Evolutionary conservation across 2,329 filamentous ascomycete species (phyloP).

Genomic region (Colletotrichum filicis): DNA sequence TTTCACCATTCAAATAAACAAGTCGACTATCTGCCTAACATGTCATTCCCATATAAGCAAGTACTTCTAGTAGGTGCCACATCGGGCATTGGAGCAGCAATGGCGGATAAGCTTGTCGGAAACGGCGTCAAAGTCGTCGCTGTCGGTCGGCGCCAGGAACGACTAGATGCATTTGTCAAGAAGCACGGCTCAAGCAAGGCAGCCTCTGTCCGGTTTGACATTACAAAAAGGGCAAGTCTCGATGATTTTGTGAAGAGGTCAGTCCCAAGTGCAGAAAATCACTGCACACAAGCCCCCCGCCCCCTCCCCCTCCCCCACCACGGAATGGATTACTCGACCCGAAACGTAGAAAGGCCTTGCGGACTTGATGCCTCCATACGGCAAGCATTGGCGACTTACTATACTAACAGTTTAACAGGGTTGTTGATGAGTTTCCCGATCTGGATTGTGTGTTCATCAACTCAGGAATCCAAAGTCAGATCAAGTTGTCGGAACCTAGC

Average conservation of each 20-base stretch:
- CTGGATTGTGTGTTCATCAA: constrained; percentile 69
- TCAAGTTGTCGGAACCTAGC: constrained; percentile 50
- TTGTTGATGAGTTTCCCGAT: constrained; percentile 50
- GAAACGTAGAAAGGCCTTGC: neutral
- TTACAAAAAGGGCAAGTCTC: constrained; percentile 1
- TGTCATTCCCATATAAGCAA: constrained; percentile 65
- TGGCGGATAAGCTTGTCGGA: constrained; percentile 51
- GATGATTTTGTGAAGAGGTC: constrained; percentile 4
- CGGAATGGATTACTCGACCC: neutral
- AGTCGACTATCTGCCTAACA: constrained; percentile 36
- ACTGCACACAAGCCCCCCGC: too few relatives aligned
- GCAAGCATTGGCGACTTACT: neutral
- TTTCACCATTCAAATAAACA: neutral
- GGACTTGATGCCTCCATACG: neutral
- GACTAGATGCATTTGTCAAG: constrained; percentile 58
- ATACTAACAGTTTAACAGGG: constrained; percentile 15
- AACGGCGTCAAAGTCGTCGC: constrained; percentile 57
- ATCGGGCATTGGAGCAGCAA: constrained; percentile 42
- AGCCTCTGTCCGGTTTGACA: neutral
- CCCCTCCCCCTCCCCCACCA: too few relatives aligned
- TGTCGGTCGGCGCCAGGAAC: constrained; percentile 60
- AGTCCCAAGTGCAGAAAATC: neutral
- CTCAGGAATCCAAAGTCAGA: constrained; percentile 61
- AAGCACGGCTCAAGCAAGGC: constrained; percentile 55
- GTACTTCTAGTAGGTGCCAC: constrained; percentile 59